Evolutionary conservation across 2,329 filamentous ascomycete species (phyloP), one percentile per base, ranked within the genome.

Genomic region (Dactylella cylindrospora): DNA sequence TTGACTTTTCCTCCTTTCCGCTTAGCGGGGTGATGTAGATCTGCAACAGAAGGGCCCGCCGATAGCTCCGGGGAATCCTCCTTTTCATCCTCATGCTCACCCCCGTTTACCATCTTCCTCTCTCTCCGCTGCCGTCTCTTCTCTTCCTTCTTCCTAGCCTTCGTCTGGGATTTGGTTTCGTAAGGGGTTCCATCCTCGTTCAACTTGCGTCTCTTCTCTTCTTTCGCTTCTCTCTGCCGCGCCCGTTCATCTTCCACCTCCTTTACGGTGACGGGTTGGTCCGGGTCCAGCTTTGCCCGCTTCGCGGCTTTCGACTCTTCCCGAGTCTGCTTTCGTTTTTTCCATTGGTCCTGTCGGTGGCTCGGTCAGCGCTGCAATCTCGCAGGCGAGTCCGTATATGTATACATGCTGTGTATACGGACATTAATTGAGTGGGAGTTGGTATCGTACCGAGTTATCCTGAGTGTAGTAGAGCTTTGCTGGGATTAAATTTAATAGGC

Each of bases 211-310:
- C 57, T 38, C 28, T 77, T 71, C n/a, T 77, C 72, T 51, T 80
- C 77, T 54, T 84, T 75, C 66, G 85, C 82, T 49, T 83, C 81
- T 22, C 86, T 77, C 75, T 95, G 95, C 60, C 89, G 82, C 77
- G 95, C 95, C 69, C 87, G 89, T 35, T 95, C 90, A 67, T 94
- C 89, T 82, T 95, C 85, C 64, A 96, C 83, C 73, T 97, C 90
- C 73, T 95, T 91, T 64, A 90, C 91, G 66, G 84, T 93, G 66
- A 62, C 50, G 76, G 77, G 77, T 94, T 89, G 90, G 67, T 91
- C 88, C 20, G 93, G 90, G 70, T 97, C 88, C 32, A 97, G 80
- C 76, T 96, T 97, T 61, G 86, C 88, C 71, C 85, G 81, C 75
- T 90, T 90, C 52, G 89, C 87, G 67, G 86, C 84, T 65, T 83